A percentile compares a stretch with the other conserved stretches of the same genome.
Evolutionary conservation across 306 rosid genomes (phyloP).

Genomic region (Sesbania bispinosa): DNA sequence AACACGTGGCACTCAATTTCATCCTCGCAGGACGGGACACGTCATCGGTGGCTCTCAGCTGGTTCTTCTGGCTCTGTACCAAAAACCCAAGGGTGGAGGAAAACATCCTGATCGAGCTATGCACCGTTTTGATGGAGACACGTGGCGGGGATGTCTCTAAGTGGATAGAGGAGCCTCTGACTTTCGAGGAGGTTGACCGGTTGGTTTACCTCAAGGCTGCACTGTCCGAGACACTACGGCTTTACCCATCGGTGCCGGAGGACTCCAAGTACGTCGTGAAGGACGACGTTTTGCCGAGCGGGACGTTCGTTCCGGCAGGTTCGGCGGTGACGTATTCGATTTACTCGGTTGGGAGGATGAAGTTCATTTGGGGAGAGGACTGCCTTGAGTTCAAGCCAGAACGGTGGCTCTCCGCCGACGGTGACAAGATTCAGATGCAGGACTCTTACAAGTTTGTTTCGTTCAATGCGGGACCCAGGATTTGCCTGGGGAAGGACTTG

Average conservation of each 20-base stretch:
- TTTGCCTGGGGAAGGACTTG: conserved; percentile 82
- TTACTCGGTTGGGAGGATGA: conserved; percentile 75
- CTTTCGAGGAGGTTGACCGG: conserved; percentile 79
- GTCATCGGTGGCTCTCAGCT: conserved; percentile 76
- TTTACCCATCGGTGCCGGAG: conserved; percentile 87
- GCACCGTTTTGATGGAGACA: conserved; percentile 61
- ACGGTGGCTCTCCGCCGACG: conserved; percentile 62
- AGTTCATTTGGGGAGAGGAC: conserved; percentile 89
- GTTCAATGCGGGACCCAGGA: conserved; percentile 84
- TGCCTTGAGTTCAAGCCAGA: conserved; percentile 83
- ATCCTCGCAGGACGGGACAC: conserved; percentile 97
- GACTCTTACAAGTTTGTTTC: conserved; percentile 69
- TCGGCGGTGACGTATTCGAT: conserved; percentile 67
- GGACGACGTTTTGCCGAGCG: conserved; percentile 69
- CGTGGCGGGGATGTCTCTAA: conserved; percentile 49
- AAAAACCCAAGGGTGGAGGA: conserved; percentile 56
- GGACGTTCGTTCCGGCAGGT: conserved; percentile 68
- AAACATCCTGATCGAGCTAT: conserved; percentile 57
- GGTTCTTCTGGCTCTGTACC: conserved; percentile 82
- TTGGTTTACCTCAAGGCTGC: conserved; percentile 75
- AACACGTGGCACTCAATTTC: conserved; percentile 84
- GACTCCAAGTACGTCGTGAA: conserved; percentile 70
- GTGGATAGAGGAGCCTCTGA: conserved; percentile 66
- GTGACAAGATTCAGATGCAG: conserved; percentile 43
- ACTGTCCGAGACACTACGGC: conserved; percentile 69